These are phyloP conservation scores for Paramecium sexaurelia DNA, from an alignment of 73 alveolate genomes.

Conservation along the genomic window DNA sequence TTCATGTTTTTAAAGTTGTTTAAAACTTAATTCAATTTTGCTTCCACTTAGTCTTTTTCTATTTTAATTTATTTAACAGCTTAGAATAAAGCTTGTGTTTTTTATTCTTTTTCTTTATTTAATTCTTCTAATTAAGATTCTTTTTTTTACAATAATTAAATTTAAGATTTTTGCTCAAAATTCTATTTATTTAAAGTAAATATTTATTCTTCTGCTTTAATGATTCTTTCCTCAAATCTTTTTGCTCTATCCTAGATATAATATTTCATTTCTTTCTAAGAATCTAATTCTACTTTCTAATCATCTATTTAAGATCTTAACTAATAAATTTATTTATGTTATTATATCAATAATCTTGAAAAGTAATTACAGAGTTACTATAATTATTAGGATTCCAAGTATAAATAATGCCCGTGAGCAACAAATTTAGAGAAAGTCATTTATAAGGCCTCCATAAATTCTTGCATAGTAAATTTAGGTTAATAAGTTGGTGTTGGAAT, in stretches of 20 bases:
- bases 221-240: constrained; percentile 14
- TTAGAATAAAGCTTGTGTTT: neutral
- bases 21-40: neutral
- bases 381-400: constrained; percentile 33
- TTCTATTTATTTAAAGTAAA: neutral
- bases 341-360: neutral
- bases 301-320: constrained; percentile 38
- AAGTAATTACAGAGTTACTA: neutral
- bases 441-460: neutral
- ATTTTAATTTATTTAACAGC: constrained; percentile 5
- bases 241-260: neutral
- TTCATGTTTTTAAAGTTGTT: neutral
- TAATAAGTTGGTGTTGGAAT: neutral
- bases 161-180: neutral
- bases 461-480: constrained; percentile 11
- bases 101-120: neutral
- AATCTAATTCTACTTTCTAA: neutral
- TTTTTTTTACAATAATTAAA: neutral
- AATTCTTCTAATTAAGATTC: neutral
- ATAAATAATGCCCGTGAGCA: constrained; percentile 8
- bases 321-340: neutral
- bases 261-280: constrained; percentile 33
- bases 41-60: constrained; percentile 14
- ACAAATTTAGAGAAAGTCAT: constrained; percentile 3
- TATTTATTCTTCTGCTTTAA: neutral